A percentile compares a stretch with the other conserved stretches of the same genome.
Evolutionary conservation across 345 rosid genomes (phyloP).

Genomic region (Jatropha curcas): DNA sequence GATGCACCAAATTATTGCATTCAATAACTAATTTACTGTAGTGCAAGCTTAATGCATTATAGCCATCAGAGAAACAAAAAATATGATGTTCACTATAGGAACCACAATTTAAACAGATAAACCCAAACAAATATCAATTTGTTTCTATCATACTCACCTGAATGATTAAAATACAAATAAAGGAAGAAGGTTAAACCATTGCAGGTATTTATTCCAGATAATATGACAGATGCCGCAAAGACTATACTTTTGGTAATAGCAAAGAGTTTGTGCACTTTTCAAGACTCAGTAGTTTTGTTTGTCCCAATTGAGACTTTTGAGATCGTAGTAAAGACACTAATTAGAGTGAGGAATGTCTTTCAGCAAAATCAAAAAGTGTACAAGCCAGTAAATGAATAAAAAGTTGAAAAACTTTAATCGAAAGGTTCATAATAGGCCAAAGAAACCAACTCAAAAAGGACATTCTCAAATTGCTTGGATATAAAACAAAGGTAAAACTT

Average conservation of each 20-base stretch:
- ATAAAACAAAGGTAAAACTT: neutral
- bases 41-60: neutral
- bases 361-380: neutral
- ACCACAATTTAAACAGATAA: neutral
- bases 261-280: neutral
- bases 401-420: neutral
- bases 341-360: neutral
- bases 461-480: neutral
- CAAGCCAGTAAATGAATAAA: neutral
- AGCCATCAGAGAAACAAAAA: neutral
- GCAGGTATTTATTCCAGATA: neutral
- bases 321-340: neutral
- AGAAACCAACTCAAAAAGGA: neutral
- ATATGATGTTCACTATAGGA: neutral
- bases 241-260: neutral
- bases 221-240: neutral
- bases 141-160: neutral
- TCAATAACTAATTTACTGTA: neutral
- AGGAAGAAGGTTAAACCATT: neutral
- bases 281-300: neutral
- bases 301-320: neutral
- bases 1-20: neutral
- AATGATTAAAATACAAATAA: neutral
- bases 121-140: neutral
- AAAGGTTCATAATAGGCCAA: neutral